Evolutionary conservation across 129 eudicot species (phyloP).

Genomic region (Flaveria linearis): DNA sequence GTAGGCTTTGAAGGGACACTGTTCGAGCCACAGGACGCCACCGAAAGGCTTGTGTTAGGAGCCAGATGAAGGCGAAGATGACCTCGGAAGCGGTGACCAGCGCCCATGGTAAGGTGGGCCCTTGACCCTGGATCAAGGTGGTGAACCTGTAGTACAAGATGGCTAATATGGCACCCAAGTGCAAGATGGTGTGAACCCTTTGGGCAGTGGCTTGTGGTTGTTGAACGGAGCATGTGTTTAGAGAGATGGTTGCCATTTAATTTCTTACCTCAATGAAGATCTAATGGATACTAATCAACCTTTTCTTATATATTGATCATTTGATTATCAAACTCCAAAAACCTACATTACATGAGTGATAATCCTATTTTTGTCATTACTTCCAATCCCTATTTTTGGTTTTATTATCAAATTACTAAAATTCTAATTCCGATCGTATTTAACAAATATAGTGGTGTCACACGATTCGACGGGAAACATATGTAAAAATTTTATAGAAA

Average conservation of each 20-base stretch:
- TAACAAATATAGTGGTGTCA: too few relatives aligned
- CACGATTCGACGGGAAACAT: too few relatives aligned
- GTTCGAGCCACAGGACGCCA: conserved; percentile 62
- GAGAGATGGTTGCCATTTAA: conserved; percentile 23
- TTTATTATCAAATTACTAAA: too few relatives aligned
- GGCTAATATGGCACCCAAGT: conserved; percentile 43
- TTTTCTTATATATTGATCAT: too few relatives aligned
- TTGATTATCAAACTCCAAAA: too few relatives aligned
- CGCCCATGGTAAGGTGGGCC: conserved; percentile 35
- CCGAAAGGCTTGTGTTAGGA: conserved; percentile 50
- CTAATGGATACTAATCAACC: too few relatives aligned
- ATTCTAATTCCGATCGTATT: too few relatives aligned
- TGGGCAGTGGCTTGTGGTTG: conserved; percentile 57
- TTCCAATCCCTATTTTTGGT: too few relatives aligned
- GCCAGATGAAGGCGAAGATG: conserved; percentile 56
- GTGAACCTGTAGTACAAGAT: conserved; percentile 54
- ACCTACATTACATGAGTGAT: too few relatives aligned
- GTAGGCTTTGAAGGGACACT: conserved; percentile 50
- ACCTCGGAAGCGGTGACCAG: conserved; percentile 56
- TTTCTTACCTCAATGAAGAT: too few relatives aligned
- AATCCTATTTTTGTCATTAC: too few relatives aligned
- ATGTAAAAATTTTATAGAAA: too few relatives aligned
- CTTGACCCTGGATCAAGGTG: conserved; percentile 28
- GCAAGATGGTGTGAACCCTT: conserved; percentile 51
- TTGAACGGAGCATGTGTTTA: conserved; percentile 52